These are phyloP conservation scores for Trichoderma guizhouense DNA, from an alignment of 2,329 filamentous ascomycete species.

Conservation along the genomic window DNA sequence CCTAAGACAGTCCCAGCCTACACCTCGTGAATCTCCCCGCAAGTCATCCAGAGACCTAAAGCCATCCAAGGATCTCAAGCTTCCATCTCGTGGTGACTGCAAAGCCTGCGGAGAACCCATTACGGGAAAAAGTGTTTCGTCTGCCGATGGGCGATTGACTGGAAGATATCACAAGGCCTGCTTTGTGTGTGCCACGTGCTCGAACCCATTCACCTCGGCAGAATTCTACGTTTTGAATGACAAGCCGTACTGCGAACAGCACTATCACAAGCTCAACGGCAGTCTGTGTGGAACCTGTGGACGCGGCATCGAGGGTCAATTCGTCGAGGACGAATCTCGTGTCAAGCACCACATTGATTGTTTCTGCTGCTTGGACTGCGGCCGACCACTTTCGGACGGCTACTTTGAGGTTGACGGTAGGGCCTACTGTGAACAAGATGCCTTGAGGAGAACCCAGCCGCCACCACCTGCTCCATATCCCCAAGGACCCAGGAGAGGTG, in stretches of 20 bases:
- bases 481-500: conserved; percentile 2
- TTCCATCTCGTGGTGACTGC: conserved; percentile 67
- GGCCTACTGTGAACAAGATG: conserved; percentile 85
- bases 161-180: conserved; percentile 94
- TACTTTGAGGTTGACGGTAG: conserved; percentile 85
- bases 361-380: conserved; percentile 80
- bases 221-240: conserved; percentile 92
- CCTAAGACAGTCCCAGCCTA: background rate
- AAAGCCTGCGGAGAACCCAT: conserved; percentile 78
- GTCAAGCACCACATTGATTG: conserved; percentile 85
- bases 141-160: conserved; percentile 84
- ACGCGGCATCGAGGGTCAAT: conserved; percentile 87
- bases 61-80: conserved; percentile 39
- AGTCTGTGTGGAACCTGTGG: conserved; percentile 80
- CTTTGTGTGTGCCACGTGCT: conserved; percentile 86
- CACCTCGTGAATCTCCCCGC: background rate
- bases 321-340: conserved; percentile 74
- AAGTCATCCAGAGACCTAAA: background rate
- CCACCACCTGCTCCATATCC: background rate
- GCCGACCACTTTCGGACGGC: conserved; percentile 69
- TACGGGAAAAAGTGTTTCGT: conserved; percentile 87
- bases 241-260: conserved; percentile 82
- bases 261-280: conserved; percentile 89
- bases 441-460: conserved; percentile 54
- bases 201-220: conserved; percentile 74